phyloP scores from a whole-genome alignment of 2,329 filamentous ascomycete species.

The Trichoderma gracile region DNA sequence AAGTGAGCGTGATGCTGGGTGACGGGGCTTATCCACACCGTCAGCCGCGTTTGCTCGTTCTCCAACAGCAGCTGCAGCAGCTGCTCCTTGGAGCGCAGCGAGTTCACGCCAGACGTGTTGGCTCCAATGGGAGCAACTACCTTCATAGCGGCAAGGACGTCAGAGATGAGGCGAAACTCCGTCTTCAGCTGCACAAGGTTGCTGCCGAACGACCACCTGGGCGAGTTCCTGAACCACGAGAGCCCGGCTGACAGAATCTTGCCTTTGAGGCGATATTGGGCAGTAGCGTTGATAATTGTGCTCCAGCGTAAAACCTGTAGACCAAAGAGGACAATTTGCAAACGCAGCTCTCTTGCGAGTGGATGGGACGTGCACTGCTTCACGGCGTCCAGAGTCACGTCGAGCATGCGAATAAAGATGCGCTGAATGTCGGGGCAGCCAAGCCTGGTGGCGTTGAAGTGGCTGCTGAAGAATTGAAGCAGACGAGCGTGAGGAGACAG shows the following conservation, averaged over 20 bases:
- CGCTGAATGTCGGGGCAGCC: slow-evolving; percentile 79
- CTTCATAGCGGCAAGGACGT: slow-evolving; percentile 69
- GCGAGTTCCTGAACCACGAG: slow-evolving; percentile 81
- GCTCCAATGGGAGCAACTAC: slow-evolving; percentile 61
- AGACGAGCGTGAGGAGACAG: slow-evolving; percentile 84
- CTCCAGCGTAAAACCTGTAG: slow-evolving; percentile 74
- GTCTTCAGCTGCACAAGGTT: slow-evolving; percentile 93
- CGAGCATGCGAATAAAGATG: slow-evolving; percentile 78
- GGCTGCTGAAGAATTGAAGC: slow-evolving; percentile 86
- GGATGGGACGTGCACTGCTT: slow-evolving; percentile 74
- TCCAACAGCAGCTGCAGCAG: slow-evolving; percentile 78
- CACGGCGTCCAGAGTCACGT: slow-evolving; percentile 74
- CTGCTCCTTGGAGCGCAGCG: slow-evolving; percentile 76
- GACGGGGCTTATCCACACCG: slow-evolving; percentile 87
- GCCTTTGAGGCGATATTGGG: slow-evolving; percentile 84
- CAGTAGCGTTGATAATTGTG: slow-evolving; percentile 61
- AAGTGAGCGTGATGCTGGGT: slow-evolving; percentile 52
- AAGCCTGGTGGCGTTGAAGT: slow-evolving; percentile 90
- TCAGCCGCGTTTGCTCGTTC: slow-evolving; percentile 79
- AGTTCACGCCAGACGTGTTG: slow-evolving; percentile 56
- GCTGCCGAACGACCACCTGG: slow-evolving; percentile 93
- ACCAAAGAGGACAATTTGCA: slow-evolving; percentile 82
- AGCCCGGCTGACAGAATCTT: slow-evolving; percentile 82
- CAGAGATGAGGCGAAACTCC: slow-evolving; percentile 77
- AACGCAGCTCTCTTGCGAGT: slow-evolving; percentile 86